Base-by-base conservation (phyloP, 495 filamentous ascomycete species). In the Tuber indicum region DNA sequence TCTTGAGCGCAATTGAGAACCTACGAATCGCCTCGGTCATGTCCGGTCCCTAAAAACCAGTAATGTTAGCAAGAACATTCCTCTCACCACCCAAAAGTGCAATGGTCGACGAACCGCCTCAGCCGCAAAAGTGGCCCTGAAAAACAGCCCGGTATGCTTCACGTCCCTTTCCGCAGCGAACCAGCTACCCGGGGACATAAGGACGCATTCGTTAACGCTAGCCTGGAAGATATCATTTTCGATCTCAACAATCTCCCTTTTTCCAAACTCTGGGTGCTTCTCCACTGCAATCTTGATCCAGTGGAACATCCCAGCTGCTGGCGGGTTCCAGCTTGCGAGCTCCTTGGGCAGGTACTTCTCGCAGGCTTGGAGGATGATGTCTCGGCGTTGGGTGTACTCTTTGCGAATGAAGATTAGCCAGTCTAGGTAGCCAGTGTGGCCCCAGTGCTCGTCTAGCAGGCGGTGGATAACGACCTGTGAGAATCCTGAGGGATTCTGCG, bases 271-370 rank as follows among this genome's bases (percentile, higher is more conserved):
- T 1, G 94, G 94, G 85, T 98, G 94, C 75, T 90, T 89, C 43
- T 85, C 86, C 85, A 90, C 91, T 82, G 96, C 88, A 26, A 99
- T 86, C 74, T 91, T 87, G 49, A 99, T 86, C 96, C 96, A 98
- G 82, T 93, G 91, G 88, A 99, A 99, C 96, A 99, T 99, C 82
- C 96, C 96, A n/a, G 96, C 94, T 49, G 88, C 87, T 3, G 96
- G 94, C 10, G 92, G 86, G 49, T 85, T 88, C 96, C 96, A 99
- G 85, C 89, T 91, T 19, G 92, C 92, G 69, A 99, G 86, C 71
- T 93, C 91, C 41, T 83, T 84, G 1, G 96, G 96, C 45, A 99
- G 84, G 76, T 91, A 88, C 80, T 88, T 88, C 85, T 97, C 94
- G 79, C 94, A 97, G 0, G 96, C 93, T 44, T 88, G 87, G n/a